Evolutionary conservation across 2,329 filamentous ascomycete genomes (phyloP).

Genomic region (Bipolaris bicolor): DNA sequence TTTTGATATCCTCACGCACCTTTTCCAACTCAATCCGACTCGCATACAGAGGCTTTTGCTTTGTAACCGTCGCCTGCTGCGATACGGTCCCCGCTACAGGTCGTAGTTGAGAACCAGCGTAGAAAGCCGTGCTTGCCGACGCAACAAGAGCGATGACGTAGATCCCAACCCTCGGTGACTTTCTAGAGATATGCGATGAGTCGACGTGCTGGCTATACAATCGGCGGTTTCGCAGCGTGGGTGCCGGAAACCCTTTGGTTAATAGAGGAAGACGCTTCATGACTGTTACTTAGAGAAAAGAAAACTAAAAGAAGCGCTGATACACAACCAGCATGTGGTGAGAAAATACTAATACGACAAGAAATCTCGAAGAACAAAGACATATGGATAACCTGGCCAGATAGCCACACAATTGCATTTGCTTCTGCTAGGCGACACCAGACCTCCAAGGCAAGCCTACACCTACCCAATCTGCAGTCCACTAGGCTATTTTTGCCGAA

Average conservation of each 20-base stretch:
- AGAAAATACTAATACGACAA: not conserved
- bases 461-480: not conserved
- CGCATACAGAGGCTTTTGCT: not conserved
- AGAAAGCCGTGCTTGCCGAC: not conserved
- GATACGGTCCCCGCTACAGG: not conserved
- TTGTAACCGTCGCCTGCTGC: not conserved
- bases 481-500: not conserved
- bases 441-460: not conserved
- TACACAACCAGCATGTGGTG: not conserved
- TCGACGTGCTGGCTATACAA: not conserved
- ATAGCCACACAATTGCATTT: not conserved
- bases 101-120: not conserved
- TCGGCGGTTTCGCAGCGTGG: not conserved
- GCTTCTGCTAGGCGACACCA: not conserved
- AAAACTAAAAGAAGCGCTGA: not conserved
- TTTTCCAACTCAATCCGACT: not conserved
- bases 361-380: not conserved
- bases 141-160: not conserved
- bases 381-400: not conserved
- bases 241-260: not conserved
- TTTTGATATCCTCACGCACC: not conserved
- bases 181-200: not conserved
- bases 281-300: not conserved
- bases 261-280: not conserved
- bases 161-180: not conserved